Base-by-base conservation (phyloP, 2,329 filamentous ascomycete species). In the Pyrenophora graminea region DNA sequence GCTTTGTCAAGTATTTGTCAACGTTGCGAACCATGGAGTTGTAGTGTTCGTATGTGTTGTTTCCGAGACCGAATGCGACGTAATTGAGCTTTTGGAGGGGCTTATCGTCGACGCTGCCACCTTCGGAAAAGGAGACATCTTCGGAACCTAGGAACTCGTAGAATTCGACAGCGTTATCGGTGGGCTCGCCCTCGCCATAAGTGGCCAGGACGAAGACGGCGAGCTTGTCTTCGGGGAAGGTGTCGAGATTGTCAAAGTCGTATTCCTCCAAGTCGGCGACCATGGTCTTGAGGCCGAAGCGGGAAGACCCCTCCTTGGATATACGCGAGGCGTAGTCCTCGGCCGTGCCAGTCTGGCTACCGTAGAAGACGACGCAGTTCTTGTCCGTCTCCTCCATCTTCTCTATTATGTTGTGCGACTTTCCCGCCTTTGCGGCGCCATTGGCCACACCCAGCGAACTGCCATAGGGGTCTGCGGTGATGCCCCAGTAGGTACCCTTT, bases 41-140 rank as follows among this genome's bases (percentile, higher is more conserved):
- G 82, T 97, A 99, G 80, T 99, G 94, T 73, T 99, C 94, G 73
- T 99, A 99, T 23, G 94, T 97, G 80, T 97, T 99, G 82, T 99
- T 99, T 62, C 94, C 94, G 33, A 99, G 85, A 68, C 94, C 94
- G 68, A 99, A 99, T 50, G 91, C 84, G 68, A 99, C 91, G 71
- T 92, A 99, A 74, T 92, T 93, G 70, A 99, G 83, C 67, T 90
- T 92, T 44, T 78, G 81, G 47, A 99, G 84, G 42, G 93, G 84
- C 56, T 87, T 83, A 18, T 93, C 88, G 39, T 84, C 82, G 13
- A 74, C 73, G 38, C 74, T 69, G 47, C 74, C 78, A 64, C 86
- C 84, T 68, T 91, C 85, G 62, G 89, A 89, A 77, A 97, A 97
- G 62, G 84, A 78, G 50, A 88, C 80, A 49, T 94, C 90, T 15